Percentiles rank a stretch among this genome's conserved stretches.
These are phyloP conservation scores for Pichia sp. DNA, from an alignment of 1,139 yeast species.

Conservation along the genomic window DNA sequence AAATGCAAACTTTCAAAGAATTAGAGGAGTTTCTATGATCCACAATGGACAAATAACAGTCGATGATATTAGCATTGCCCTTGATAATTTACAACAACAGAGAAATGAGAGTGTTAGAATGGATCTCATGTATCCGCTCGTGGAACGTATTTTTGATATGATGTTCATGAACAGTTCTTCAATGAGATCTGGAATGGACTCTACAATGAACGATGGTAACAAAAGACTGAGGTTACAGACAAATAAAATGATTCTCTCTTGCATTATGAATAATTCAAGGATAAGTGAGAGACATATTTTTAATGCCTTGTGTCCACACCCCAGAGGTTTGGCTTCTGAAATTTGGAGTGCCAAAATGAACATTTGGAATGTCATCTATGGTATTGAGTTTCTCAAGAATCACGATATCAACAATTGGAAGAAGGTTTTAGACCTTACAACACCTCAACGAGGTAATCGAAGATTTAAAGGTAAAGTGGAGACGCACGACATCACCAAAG, in stretches of 20 bases:
- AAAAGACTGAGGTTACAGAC: not conserved
- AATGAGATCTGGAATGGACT: not conserved
- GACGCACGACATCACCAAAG: conserved; percentile 14
- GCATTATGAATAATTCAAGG: conserved; percentile 1
- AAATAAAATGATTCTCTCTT: conserved; percentile 3
- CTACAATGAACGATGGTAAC: not conserved
- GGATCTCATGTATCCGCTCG: conserved; percentile 1
- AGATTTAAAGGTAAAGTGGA: conserved; percentile 18
- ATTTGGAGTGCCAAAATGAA: conserved; percentile 39
- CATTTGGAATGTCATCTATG: conserved; percentile 50
- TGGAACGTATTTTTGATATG: conserved; percentile 7
- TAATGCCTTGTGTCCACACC: conserved; percentile 8
- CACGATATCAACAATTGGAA: conserved; percentile 56
- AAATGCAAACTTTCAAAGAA: conserved; percentile 3
- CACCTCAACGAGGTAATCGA: conserved; percentile 46
- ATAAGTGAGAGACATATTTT: conserved; percentile 3
- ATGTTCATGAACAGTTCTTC: not conserved
- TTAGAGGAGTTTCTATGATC: not conserved
- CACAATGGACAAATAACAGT: conserved; percentile 7
- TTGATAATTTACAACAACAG: conserved; percentile 3
- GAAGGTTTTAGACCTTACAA: conserved; percentile 58
- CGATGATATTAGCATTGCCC: conserved; percentile 1
- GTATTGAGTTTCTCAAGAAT: conserved; percentile 33
- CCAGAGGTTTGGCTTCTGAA: conserved; percentile 5
- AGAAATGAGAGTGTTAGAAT: not conserved